Evolutionary conservation across 2,329 filamentous ascomycete genomes (phyloP), one percentile per base, ranked within the genome.

Genomic region (Fusarium kyushuense): DNA sequence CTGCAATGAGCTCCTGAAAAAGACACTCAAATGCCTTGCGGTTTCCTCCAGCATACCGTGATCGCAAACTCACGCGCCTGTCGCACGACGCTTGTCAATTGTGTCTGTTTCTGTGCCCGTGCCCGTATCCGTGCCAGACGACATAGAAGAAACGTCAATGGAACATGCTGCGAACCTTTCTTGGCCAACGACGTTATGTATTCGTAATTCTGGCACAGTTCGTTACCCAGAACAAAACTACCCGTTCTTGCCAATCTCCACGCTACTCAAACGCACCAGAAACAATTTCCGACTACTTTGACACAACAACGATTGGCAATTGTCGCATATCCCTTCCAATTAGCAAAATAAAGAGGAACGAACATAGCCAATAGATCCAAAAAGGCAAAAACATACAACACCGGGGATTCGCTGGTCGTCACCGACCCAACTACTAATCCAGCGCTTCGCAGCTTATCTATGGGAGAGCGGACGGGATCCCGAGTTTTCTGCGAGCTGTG

Each of bases 351-450:
- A n/a, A n/a, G n/a, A n/a, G n/a, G n/a, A n/a, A n/a, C n/a, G n/a
- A n/a, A n/a, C n/a, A n/a, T n/a, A n/a, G n/a, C n/a, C 9, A 1
- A 3, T 16, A 38, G 21, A 21, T 10, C 11, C 6, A 30, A 2
- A 2, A 0, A 8, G 23, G 16, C 30, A 58, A 59, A 52, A 23
- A 59, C 57, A 59, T 59, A 59, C 42, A 59, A 59, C 57, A 59
- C 54, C 57, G 57, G 54, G 57, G 35, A 59, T 59, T 59, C 57
- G 56, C 56, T 59, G 42, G 57, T 58, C 42, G 42, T 59, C 54
- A 59, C 54, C 57, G 54, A 59, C 54, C 57, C 42, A 59, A 58
- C 54, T 59, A 58, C 54, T 59, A 58, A 59, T 58, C 54, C 42
- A 56, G 41, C 57, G 41, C 33, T 58, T 59, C 57, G 53, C 32